A percentile compares a stretch with the other conserved stretches of the same genome.
Evolutionary conservation across 305 asterid genomes (phyloP).

Genomic region (Fraxinus sp.): DNA sequence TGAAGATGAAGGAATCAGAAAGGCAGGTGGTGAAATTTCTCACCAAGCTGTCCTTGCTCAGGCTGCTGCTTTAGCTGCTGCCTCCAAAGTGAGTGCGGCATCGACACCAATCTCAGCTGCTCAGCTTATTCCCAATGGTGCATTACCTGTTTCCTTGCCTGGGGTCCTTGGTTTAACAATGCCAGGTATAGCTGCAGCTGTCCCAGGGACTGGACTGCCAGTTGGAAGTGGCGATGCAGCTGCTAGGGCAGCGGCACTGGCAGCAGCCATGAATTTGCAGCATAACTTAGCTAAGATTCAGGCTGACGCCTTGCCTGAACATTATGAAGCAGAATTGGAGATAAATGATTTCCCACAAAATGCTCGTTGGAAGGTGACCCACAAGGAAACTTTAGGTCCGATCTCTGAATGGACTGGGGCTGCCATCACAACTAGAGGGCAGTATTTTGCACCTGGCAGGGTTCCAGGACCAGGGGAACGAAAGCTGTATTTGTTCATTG

Average conservation of each 20-base stretch:
- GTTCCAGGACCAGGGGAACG: slow-evolving; percentile 62
- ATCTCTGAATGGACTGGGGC: no score
- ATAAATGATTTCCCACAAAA: slow-evolving; percentile 22
- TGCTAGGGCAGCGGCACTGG: slow-evolving; percentile 74
- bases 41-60: slow-evolving; percentile 71
- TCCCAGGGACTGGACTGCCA: slow-evolving; percentile 46
- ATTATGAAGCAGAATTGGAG: slow-evolving; percentile 86
- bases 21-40: slow-evolving; percentile 77
- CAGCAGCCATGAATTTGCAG: slow-evolving; percentile 84
- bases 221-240: slow-evolving; percentile 56
- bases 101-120: slow-evolving; percentile 37
- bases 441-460: no score
- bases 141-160: slow-evolving; percentile 54
- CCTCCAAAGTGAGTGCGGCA: slow-evolving; percentile 42
- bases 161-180: slow-evolving; percentile 45
- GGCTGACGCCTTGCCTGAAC: slow-evolving; percentile 83
- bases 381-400: no score
- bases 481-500: slow-evolving; percentile 88
- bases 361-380: no score
- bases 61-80: slow-evolving; percentile 73
- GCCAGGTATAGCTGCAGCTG: slow-evolving; percentile 42
- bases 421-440: no score
- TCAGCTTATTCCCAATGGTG: slow-evolving; percentile 45
- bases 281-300: slow-evolving; percentile 87
- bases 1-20: slow-evolving; percentile 78